Evolutionary conservation across 2,329 filamentous ascomycete genomes (phyloP), one percentile per base, ranked within the genome.

Genomic region (Epichloe typhina): DNA sequence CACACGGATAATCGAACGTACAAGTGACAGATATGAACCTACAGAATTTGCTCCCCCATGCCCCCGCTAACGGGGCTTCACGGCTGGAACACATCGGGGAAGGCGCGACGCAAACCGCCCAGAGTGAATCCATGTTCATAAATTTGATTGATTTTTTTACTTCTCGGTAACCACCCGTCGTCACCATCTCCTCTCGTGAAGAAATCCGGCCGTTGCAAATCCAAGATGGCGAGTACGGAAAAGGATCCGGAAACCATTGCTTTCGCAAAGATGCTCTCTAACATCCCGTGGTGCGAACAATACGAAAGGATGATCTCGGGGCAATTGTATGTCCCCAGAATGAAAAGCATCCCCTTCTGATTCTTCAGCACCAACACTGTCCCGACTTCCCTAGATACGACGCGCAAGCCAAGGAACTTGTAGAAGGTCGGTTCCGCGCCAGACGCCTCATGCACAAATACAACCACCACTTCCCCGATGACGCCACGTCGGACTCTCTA

Each of bases 301-400:
- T 83, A 81, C 50, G 76, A 82, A 58, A 77, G 75, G 58, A 82
- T 83, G 77, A 76, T 83, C 46, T 82, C 77, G 0, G 78, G 79
- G 31, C 77, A 82, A 68, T 67, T 81, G 76, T 79, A 61, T 56
- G 70, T 37, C 17, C 13, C 11, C 8, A 4, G 11, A 43, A 23
- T 3, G 6, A 21, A n/a, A 21, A 17, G n/a, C 12, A 33, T 39
- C 15, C 21, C 35, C 13, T 31, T 31, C 8, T 31, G 8, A 31
- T 31, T 9, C 8, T 31, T 31, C 26, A 9, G 26, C 33, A 40
- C 35, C 12, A 15, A 4, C 40, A 8, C 19, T 5, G 11, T 3
- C 19, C 21, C 13, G 15, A 3, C 26, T 8, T n/a, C 21, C 12
- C 35, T 46, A 78, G 75, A 37, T 81, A 82, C 64, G 65, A 79